Conservation (phyloP, 768 basidiomycete genomes). For the Kwoniella sp. region DNA sequence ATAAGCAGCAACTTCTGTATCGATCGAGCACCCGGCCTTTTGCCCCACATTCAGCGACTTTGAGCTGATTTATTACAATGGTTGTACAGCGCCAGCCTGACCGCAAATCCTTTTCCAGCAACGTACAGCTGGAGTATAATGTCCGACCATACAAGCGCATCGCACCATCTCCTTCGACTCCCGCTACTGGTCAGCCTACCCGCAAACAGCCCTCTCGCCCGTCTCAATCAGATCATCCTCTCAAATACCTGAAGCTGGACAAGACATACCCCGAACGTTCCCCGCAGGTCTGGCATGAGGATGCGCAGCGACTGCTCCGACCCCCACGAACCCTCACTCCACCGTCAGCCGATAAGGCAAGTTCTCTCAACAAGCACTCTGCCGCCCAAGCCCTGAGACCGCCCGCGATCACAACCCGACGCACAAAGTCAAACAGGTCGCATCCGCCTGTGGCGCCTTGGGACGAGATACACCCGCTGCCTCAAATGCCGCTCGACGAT, state of each 20-base stretch:
- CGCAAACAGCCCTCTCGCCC: slow-evolving; percentile 4
- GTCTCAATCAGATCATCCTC: slow-evolving; percentile 8
- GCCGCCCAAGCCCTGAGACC: slow-evolving; percentile 11
- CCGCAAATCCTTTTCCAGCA: background rate
- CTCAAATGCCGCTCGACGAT: slow-evolving; percentile 12
- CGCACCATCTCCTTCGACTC: background rate
- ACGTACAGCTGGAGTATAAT: slow-evolving; percentile 12
- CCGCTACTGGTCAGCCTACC: background rate
- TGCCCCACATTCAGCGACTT: background rate
- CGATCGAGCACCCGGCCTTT: too few species aligned
- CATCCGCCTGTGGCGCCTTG: slow-evolving; percentile 14
- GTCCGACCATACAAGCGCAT: slow-evolving; percentile 11
- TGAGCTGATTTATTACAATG: background rate
- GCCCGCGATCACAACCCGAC: background rate
- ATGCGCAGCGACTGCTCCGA: slow-evolving; percentile 14
- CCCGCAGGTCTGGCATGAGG: slow-evolving; percentile 15
- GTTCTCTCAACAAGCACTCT: slow-evolving; percentile 3
- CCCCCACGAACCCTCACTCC: slow-evolving; percentile 1
- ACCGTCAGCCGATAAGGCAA: background rate
- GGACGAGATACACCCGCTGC: slow-evolving; percentile 6
- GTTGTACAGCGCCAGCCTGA: background rate
- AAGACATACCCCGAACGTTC: slow-evolving; percentile 13
- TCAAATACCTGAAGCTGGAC: slow-evolving; percentile 12
- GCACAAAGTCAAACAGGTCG: background rate
- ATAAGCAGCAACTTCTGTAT: background rate